Conservation (phyloP, 2,329 filamentous ascomycete species). For the Colletotrichum liaoningense region DNA sequence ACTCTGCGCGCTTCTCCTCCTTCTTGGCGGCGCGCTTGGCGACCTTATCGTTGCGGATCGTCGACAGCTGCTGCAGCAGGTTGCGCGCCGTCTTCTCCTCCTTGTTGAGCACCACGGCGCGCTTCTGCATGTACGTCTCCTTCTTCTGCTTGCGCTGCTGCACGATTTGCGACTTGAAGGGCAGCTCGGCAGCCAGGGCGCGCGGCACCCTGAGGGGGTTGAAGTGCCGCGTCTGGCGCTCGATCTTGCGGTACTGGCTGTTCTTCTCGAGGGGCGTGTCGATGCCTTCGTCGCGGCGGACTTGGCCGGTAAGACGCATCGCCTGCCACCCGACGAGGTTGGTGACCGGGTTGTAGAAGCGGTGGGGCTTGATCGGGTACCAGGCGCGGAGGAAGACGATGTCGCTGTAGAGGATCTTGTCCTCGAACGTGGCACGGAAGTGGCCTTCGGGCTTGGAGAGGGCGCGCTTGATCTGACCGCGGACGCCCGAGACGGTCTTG, state of each 20-base stretch:
- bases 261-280: conserved; percentile 85
- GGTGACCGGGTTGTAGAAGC: conserved; percentile 96
- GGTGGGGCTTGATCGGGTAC: conserved; percentile 95
- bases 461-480: conserved; percentile 97
- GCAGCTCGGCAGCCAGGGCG: conserved; percentile 83
- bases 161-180: conserved; percentile 92
- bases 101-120: conserved; percentile 84
- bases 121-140: conserved; percentile 93
- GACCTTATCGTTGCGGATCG: conserved; percentile 89
- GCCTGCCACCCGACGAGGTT: conserved; percentile 93
- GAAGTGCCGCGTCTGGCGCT: conserved; percentile 78
- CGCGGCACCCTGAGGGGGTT: conserved; percentile 83
- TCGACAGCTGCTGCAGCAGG: conserved; percentile 92
- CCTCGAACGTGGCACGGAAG: conserved; percentile 97
- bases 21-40: conserved; percentile 87
- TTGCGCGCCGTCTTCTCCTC: conserved; percentile 92
- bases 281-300: conserved; percentile 81
- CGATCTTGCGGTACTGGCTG: conserved; percentile 81
- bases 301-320: conserved; percentile 94
- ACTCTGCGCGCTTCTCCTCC: conserved; percentile 84
- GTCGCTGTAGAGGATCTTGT: conserved; percentile 97
- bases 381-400: conserved; percentile 96
- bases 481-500: conserved; percentile 93
- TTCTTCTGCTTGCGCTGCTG: conserved; percentile 83
- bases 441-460: conserved; percentile 93